phyloP scores from a whole-genome alignment of 2,329 filamentous ascomycete species.

The Shiraia sp. region DNA sequence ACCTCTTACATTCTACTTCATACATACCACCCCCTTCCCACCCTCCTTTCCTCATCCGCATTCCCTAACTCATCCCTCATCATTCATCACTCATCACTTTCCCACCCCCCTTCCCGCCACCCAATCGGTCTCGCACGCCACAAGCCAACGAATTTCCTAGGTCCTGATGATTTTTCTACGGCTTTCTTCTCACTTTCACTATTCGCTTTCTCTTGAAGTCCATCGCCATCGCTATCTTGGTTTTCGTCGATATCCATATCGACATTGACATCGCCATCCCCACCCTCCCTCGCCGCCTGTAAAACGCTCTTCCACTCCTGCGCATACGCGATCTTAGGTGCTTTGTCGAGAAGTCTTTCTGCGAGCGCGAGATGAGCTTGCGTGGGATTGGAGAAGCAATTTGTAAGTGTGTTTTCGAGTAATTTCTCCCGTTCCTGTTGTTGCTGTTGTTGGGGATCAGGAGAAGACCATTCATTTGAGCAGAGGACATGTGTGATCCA shows the following conservation, averaged over 20 bases:
- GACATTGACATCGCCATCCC: slow-evolving; percentile 7
- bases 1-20: too few species aligned
- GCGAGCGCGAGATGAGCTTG: slow-evolving; percentile 46
- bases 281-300: slow-evolving; percentile 28
- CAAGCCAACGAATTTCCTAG: slow-evolving; percentile 35
- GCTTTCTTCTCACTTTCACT: slow-evolving; percentile 2
- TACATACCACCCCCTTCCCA: slow-evolving; percentile 20
- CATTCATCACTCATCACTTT: too few species aligned
- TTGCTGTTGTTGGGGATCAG: slow-evolving; percentile 9
- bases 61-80: too few species aligned
- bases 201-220: slow-evolving; percentile 1
- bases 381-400: slow-evolving; percentile 44
- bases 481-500: slow-evolving; percentile 57
- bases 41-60: slow-evolving; percentile 26
- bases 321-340: slow-evolving; percentile 13
- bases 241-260: slow-evolving; percentile 7
- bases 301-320: slow-evolving; percentile 32
- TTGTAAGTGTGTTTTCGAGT: slow-evolving; percentile 12
- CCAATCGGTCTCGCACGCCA: slow-evolving; percentile 41
- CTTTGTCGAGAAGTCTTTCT: slow-evolving; percentile 30
- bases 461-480: slow-evolving; percentile 42
- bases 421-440: too few species aligned
- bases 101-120: slow-evolving; percentile 28
- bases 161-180: slow-evolving; percentile 22
- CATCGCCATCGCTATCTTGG: too few species aligned